Evolutionary conservation across 2,329 filamentous ascomycete species (phyloP), one percentile per base, ranked within the genome.

Genomic region (Aspergillus tamarii): DNA sequence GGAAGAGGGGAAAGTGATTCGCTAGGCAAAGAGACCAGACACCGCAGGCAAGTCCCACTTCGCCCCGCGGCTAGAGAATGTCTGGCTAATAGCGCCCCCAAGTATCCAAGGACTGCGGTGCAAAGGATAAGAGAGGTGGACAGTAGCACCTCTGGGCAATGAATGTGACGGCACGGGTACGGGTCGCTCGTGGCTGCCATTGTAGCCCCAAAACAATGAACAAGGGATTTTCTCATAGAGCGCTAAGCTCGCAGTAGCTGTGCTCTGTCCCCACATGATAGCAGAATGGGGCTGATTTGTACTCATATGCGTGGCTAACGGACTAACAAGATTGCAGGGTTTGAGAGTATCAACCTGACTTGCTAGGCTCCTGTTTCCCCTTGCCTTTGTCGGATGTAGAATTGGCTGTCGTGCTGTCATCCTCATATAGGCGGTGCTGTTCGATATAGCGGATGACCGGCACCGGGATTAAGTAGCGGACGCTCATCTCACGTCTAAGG

Each of bases 401-500:
- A 55, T 61, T 61, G 10, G 66, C 65, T 6, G 66, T 57, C 23
- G 69, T 65, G 39, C 72, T 68, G 52, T 85, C 78, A 57, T 89
- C 87, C 63, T 84, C 81, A 71, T 91, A 92, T 4, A 92, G 78
- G 43, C 84, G 82, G 66, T 91, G 84, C 66, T 90, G 82, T 62
- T 89, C 85, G 65, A 93, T 92, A 73, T 93, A 92, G 62, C 89
- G 82, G 61, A 93, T 91, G 55, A 94, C 91, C 4, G 88, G 87
- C 48, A 89, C 87, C 0, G 92, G 92, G 39, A 92, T 89, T 32
- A 88, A 74, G 73, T 94, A 94, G 67, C 91, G 87, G 56, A 96
- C 91, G 70, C 90, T 93, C 89, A 95, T 91, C 67, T 93, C 88
- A 72, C 91, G 86, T 73, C 91, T 87, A 39, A 94, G 77, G 74